A percentile compares a stretch with the other conserved stretches of the same genome.
Evolutionary conservation across 83 land plant species (phyloP).

Genomic region (Picea abies): DNA sequence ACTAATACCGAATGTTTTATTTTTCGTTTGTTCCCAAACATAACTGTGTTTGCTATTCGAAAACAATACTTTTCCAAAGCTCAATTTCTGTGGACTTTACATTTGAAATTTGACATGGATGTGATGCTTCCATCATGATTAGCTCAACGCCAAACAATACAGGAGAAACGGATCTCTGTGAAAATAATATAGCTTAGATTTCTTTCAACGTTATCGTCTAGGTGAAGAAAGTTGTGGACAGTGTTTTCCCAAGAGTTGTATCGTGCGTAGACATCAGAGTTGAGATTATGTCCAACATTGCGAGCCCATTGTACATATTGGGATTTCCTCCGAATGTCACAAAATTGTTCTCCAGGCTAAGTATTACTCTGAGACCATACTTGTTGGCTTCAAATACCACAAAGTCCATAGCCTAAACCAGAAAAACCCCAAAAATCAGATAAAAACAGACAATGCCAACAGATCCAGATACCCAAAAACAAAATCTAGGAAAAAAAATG

Average conservation of each 20-base stretch:
- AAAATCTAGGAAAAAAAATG: too few species aligned
- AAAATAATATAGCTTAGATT: constrained; percentile 24
- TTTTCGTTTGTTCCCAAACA: too few species aligned
- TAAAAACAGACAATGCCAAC: background rate
- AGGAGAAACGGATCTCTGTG: constrained; percentile 21
- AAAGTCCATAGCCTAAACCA: constrained; percentile 56
- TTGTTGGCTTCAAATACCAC: constrained; percentile 56
- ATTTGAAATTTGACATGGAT: constrained; percentile 21
- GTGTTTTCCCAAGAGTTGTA: constrained; percentile 75
- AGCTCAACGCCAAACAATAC: constrained; percentile 18
- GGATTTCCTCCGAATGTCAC: constrained; percentile 57
- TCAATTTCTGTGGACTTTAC: background rate
- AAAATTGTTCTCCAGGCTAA: constrained; percentile 69
- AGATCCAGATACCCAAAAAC: background rate
- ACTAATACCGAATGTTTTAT: too few species aligned
- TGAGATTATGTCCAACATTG: constrained; percentile 20
- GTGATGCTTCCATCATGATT: constrained; percentile 44
- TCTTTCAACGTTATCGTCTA: constrained; percentile 62
- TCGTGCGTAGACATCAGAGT: constrained; percentile 89
- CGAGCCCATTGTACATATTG: constrained; percentile 77
- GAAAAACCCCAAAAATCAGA: background rate
- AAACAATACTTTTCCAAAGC: background rate
- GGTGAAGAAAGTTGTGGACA: constrained; percentile 50
- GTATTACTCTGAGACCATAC: constrained; percentile 44
- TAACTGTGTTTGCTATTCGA: background rate